phyloP scores from a whole-genome alignment of 768 basidiomycete species.

The Tephrocybe sp. region DNA sequence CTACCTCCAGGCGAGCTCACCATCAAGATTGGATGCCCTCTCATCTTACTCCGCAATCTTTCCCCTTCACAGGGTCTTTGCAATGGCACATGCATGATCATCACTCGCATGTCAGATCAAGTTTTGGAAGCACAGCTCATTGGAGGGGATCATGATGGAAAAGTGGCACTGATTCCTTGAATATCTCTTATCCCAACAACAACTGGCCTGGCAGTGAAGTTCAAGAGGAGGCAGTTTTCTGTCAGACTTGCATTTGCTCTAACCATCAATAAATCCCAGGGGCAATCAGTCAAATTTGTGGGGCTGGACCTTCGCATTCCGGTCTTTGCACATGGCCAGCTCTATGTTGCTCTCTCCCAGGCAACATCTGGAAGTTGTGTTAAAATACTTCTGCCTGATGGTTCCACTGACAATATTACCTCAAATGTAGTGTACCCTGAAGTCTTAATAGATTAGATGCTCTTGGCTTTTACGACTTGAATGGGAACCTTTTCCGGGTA shows the following conservation, averaged over 20 bases:
- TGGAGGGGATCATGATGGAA: not conserved
- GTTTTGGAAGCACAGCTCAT: not conserved
- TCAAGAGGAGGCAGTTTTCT: constrained; percentile 30
- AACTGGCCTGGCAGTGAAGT: constrained; percentile 20
- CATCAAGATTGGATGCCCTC: constrained; percentile 1
- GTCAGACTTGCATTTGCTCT: constrained; percentile 37
- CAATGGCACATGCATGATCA: not conserved
- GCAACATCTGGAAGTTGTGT: constrained; percentile 23
- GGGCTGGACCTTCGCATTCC: constrained; percentile 30
- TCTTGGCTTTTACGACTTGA: too few relatives aligned
- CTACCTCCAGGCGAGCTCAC: not conserved
- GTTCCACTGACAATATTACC: constrained; percentile 10
- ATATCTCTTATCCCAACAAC: not conserved
- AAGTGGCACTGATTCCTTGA: not conserved
- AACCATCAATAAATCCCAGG: constrained; percentile 41
- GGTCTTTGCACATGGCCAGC: constrained; percentile 39
- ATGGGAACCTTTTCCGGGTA: too few relatives aligned
- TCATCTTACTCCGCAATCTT: constrained; percentile 3
- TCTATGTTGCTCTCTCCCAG: constrained; percentile 37
- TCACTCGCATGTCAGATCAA: not conserved
- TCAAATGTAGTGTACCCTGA: constrained; percentile 32
- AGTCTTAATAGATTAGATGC: too few relatives aligned
- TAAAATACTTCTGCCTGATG: constrained; percentile 24
- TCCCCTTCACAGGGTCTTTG: not conserved
- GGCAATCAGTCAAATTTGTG: constrained; percentile 34